These are phyloP conservation scores for Kodamaea restingae DNA, from an alignment of 805 yeast species.

Conservation along the genomic window DNA sequence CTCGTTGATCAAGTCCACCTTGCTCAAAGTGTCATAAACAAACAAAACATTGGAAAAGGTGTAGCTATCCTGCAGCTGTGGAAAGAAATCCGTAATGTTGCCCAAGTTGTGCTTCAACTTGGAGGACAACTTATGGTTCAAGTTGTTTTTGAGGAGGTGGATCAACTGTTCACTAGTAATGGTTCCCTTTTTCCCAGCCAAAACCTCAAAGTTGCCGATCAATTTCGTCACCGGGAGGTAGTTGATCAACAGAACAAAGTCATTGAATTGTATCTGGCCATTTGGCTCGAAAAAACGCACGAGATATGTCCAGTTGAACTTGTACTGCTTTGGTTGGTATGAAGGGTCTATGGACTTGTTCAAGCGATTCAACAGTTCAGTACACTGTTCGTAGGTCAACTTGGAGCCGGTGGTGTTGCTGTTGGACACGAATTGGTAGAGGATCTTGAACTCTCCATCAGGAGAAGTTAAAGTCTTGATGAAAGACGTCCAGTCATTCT, in stretches of 20 bases:
- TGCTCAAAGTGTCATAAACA: constrained; percentile 37
- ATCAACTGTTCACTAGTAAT: constrained; percentile 30
- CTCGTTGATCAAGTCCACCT: constrained; percentile 42
- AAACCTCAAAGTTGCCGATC: constrained; percentile 40
- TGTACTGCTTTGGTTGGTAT: constrained; percentile 38
- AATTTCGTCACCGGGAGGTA: constrained; percentile 44
- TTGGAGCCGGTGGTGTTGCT: constrained; percentile 6
- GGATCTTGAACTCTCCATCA: constrained; percentile 44
- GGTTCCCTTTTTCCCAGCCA: constrained; percentile 29
- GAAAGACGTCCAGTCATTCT: constrained; percentile 72
- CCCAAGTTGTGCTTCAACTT: constrained; percentile 34
- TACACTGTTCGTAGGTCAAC: constrained; percentile 33
- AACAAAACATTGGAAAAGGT: constrained; percentile 38
- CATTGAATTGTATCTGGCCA: constrained; percentile 35
- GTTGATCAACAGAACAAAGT: constrained; percentile 38
- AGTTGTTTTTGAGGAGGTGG: constrained; percentile 31
- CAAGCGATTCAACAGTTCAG: constrained; percentile 30
- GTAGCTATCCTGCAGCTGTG: constrained; percentile 23
- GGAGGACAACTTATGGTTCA: constrained; percentile 38
- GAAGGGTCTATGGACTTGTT: constrained; percentile 39
- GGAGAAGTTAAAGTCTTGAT: constrained; percentile 45
- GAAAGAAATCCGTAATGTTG: constrained; percentile 34
- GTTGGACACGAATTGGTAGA: constrained; percentile 46
- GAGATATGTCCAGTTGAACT: constrained; percentile 43
- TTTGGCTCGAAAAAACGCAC: constrained; percentile 37